Base-by-base conservation (phyloP, 306 rosid genomes). In the Medicago arabica region DNA sequence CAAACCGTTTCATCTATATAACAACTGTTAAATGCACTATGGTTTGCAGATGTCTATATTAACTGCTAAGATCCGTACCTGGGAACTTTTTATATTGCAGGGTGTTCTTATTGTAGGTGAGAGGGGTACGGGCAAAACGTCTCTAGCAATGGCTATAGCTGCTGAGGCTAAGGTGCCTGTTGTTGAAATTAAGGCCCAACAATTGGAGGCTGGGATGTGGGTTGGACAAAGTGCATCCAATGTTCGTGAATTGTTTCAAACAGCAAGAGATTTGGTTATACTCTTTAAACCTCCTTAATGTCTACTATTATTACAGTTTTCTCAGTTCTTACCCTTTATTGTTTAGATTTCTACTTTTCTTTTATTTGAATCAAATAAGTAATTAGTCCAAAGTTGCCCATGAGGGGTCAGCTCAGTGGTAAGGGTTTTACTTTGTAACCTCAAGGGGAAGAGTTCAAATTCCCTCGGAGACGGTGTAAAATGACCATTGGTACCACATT, bases 151-250 rank as follows among this genome's bases (percentile, higher is more conserved):
- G 87, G 98, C 98, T 79, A 90, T 94, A 74, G 97, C 97, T 75
- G 98, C 98, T 36, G 97, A 94, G 85, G 96, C 98, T 67, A 91
- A 75, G 88, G 98, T 94, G 81, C 98, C 98, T 51, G 89, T 94
- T 81, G 98, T 94, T 78, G 85, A 87, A 76, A 87, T 94, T 67
- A 78, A 91, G 87, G 95, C 98, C 80, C 91, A 88, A 70, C 88
- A 94, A 86, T 78, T 94, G 87, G 98, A 94, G 83, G 93, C 97
- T 73, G 98, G 98, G 78, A 82, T 94, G 74, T 94, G 98, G 98
- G 98, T 94, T 78, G 98, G 98, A 68, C 98, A 94, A 83, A 90
- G 98, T 86, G 98, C 97, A 68, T 92, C 98, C 47, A 94, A 94
- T 80, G 91, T 94, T 80, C 90, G 98, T 55, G 98, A 94, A 85